Base-by-base conservation (phyloP, 2,329 filamentous ascomycete species). In the Colletotrichum chrysophilum region DNA sequence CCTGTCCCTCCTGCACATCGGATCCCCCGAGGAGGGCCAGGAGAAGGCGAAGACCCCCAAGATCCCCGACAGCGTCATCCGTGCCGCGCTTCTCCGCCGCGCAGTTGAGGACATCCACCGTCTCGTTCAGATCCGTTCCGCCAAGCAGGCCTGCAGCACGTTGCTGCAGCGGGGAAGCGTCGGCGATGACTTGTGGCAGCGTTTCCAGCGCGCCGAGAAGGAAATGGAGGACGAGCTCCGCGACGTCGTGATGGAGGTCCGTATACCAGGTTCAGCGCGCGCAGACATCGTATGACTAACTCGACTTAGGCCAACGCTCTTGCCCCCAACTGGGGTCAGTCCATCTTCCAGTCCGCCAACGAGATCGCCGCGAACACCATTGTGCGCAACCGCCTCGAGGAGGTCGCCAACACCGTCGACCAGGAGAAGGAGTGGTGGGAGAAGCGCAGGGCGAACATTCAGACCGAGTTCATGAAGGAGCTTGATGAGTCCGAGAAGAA, bases 161-260 rank as follows among this genome's bases (percentile, higher is more conserved):
- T 87, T 99, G 79, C 86, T 98, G 80, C 95, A 98, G 86, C 91
- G 95, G 78, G 97, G 97, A 65, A 98, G 95, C 81, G 96, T 99
- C 3, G 96, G 97, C 16, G 97, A 99, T 83, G 97, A 99, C 84
- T 86, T 99, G 79, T 98, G 96, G 94, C 95, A 98, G 88, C 91
- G 96, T 52, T 98, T 98, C 85, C 86, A 93, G 85, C 91, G 95
- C 66, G 97, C 96, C 1, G 97, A 99, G 90, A 96, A 97, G 88
- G 97, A 99, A 86, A 97, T 98, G 89, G 96, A 99, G 87, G 95
- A 96, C 79, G 97, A 99, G 86, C 89, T 99, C 77, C 92, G 95
- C 80, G 97, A 99, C 85, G 96, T 98, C 28, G 96, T 98, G 38
- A 91, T 93, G 80, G 96, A 98, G 93, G 96, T 97, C 85, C 77